Evolutionary conservation across 345 rosid species (phyloP).

Genomic region (Camelina neglecta): DNA sequence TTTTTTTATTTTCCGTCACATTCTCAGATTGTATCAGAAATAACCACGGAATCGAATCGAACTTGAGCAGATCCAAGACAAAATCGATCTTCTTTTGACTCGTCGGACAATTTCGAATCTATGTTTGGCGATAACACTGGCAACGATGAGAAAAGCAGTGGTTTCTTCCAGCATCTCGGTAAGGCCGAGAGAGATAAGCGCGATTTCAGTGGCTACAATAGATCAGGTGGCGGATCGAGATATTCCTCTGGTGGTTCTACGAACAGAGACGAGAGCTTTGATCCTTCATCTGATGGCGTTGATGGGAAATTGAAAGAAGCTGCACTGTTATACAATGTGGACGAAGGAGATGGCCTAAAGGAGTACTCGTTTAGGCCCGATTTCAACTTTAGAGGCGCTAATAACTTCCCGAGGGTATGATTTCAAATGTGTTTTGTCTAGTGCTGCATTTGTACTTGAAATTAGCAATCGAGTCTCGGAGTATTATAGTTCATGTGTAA

Average conservation of each 20-base stretch:
- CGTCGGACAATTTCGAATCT: slow-evolving; percentile 42
- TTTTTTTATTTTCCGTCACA: neutral
- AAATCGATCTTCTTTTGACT: slow-evolving; percentile 38
- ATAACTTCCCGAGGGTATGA: slow-evolving; percentile 52
- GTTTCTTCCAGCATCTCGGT: slow-evolving; percentile 50
- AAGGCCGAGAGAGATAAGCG: slow-evolving; percentile 45
- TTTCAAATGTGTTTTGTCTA: neutral
- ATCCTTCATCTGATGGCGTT: slow-evolving; percentile 53
- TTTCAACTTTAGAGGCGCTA: slow-evolving; percentile 25
- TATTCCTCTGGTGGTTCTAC: slow-evolving; percentile 3
- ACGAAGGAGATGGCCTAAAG: slow-evolving; percentile 40
- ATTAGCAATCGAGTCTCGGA: neutral
- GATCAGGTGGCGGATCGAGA: slow-evolving; percentile 27
- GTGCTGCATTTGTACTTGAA: slow-evolving; percentile 1
- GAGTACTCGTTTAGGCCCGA: slow-evolving; percentile 57
- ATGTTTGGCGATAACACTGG: slow-evolving; percentile 46
- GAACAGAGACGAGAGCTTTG: slow-evolving; percentile 37
- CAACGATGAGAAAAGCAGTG: slow-evolving; percentile 34
- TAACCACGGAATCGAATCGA: slow-evolving; percentile 28
- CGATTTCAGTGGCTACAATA: slow-evolving; percentile 7
- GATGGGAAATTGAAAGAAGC: slow-evolving; percentile 55
- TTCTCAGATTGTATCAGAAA: neutral
- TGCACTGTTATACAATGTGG: slow-evolving; percentile 46
- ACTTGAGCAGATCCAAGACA: slow-evolving; percentile 6
- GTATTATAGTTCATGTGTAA: slow-evolving; percentile 11